These are phyloP conservation scores for Zygosaccharomyces pseudobailii DNA, from an alignment of 1,139 yeast genomes.

Conservation along the genomic window DNA sequence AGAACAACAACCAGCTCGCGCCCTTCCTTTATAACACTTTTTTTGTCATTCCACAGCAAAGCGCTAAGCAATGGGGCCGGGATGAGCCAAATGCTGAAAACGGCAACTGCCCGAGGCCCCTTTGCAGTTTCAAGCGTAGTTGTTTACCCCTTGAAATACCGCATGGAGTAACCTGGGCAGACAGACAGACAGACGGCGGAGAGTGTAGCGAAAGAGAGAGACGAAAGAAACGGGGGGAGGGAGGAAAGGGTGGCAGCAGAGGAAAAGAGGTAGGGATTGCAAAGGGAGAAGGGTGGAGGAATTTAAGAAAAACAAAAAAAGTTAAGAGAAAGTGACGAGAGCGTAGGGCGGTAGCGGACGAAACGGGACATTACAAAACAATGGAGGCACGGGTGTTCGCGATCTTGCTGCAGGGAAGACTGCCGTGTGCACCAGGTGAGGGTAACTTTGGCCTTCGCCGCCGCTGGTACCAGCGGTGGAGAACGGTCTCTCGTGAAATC, in stretches of 20 bases:
- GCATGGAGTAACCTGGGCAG: background rate
- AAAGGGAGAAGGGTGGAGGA: background rate
- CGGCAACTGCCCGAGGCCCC: conserved; percentile 2
- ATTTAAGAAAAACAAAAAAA: too few species aligned
- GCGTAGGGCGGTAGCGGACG: background rate
- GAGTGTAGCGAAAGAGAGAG: background rate
- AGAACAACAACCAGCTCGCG: background rate
- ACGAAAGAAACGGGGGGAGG: background rate
- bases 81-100: conserved; percentile 2
- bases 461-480: background rate
- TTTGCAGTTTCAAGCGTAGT: background rate
- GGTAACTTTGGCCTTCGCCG: background rate
- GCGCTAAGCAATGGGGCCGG: conserved; percentile 2
- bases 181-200: background rate
- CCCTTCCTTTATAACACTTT: conserved; percentile 4
- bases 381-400: background rate
- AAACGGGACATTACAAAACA: background rate
- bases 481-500: too few species aligned
- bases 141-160: conserved; percentile 5
- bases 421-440: background rate
- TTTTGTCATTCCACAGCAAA: background rate
- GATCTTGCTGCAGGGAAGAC: background rate
- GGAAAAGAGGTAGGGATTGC: background rate
- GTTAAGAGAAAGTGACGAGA: background rate
- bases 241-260: background rate